These are phyloP conservation scores for Plasmodium cynomolgi DNA, from an alignment of 169 alveolate genomes.

Conservation along the genomic window DNA sequence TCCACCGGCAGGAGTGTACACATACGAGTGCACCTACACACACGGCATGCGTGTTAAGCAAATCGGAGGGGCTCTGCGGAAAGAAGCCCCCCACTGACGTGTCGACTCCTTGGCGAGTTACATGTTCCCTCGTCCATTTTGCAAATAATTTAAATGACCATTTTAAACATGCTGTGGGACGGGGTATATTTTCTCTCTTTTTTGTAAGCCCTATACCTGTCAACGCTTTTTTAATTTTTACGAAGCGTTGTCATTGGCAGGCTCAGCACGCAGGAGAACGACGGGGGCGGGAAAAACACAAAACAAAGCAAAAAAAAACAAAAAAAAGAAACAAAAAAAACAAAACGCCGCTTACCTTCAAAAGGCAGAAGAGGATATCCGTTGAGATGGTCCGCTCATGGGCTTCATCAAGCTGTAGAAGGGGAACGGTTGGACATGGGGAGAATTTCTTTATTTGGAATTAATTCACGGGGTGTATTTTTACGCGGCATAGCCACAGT, in stretches of 20 bases:
- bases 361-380: slow-evolving; percentile 97
- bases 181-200: slow-evolving; percentile 1
- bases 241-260: slow-evolving; percentile 57
- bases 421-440: neutral
- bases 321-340: neutral
- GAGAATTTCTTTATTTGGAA: neutral
- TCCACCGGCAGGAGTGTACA: neutral
- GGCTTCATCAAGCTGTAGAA: slow-evolving; percentile 97
- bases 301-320: neutral
- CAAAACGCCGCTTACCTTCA: slow-evolving; percentile 86
- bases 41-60: neutral
- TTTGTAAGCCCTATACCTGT: slow-evolving; percentile 90
- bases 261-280: neutral
- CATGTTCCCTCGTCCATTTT: neutral
- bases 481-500: neutral
- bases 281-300: neutral
- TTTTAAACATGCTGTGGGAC: neutral
- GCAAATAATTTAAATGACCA: neutral
- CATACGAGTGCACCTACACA: neutral
- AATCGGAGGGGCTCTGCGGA: neutral
- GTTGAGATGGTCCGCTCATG: slow-evolving; percentile 99
- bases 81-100: neutral
- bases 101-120: too few species aligned
- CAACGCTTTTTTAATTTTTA: slow-evolving; percentile 77
- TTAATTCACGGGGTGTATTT: neutral